Base-by-base conservation (phyloP, 768 basidiomycete species). In the Pleurotus tuoliensis region DNA sequence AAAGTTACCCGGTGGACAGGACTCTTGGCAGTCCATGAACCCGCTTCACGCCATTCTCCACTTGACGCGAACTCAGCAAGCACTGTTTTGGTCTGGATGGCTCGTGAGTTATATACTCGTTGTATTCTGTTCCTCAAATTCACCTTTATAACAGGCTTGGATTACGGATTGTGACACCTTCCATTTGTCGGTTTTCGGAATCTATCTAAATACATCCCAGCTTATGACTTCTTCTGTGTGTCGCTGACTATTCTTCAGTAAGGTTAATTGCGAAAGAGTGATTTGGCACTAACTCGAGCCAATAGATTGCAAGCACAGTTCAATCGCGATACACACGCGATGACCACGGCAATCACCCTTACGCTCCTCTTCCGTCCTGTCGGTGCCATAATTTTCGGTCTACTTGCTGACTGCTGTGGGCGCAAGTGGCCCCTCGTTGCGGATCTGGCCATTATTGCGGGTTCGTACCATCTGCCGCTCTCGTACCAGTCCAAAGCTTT, bases 211-310 rank as follows among this genome's bases (percentile, higher is more conserved):
- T 1, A n/a, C 43, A 12, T 5, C 15, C 2, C 37, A 61, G 86
- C 86, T 0, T 77, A 84, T 64, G 87, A 87, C 64, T 87, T 83
- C 68, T 88, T 89, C 69, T 74, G 77, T 37, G 86, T 80, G n/a
- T 77, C 80, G 18, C 70, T 80, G 59, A 76, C 73, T 25, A 64
- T 61, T 16, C 47, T 59, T 9, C 34, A 58, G 60, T 61, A 12
- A 34, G 38, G 11, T 34, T 12, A 11, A 34, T 11, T 34, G 30
- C 30, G 30, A 34, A 34, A 34, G 9, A 34, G 9, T 11, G 27
- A 16, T 22, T 45, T 37, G 16, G 30, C 30, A 25, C 8, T 38
- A 1, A 22, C 11, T 40, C 12, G 11, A 0, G 22, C 20, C 20
- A 47, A 12, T 16, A 61, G 61, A 25, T 44, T 59, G 9, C 38